A percentile compares a stretch with the other conserved stretches of the same genome.
Evolutionary conservation across 2,329 filamentous ascomycete genomes (phyloP).

Genomic region (Xylariomycetidae sp.): DNA sequence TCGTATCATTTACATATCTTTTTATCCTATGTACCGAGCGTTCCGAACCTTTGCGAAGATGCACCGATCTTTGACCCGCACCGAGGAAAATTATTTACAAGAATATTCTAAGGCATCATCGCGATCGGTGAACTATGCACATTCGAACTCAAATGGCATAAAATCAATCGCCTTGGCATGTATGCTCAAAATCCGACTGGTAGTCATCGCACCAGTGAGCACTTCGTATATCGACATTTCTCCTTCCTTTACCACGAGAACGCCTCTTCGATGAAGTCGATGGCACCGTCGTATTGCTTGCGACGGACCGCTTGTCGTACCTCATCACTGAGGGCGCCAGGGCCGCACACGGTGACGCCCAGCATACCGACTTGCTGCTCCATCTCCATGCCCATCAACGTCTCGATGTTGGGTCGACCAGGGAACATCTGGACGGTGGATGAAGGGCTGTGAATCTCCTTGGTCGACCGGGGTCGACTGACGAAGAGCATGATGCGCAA

Average conservation of each 20-base stretch:
- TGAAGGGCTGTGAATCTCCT: constrained; percentile 74
- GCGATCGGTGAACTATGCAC: too few relatives aligned
- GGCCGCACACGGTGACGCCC: constrained; percentile 69
- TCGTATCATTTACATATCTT: too few relatives aligned
- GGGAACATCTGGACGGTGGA: constrained; percentile 81
- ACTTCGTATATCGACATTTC: too few relatives aligned
- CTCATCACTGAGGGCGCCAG: constrained; percentile 68
- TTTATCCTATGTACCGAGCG: too few relatives aligned
- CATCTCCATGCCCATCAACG: constrained; percentile 66
- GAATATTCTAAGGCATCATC: too few relatives aligned
- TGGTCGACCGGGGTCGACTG: constrained; percentile 65
- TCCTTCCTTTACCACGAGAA: constrained; percentile 65
- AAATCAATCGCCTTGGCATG: too few relatives aligned
- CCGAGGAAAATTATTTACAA: too few relatives aligned
- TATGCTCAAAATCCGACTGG: too few relatives aligned
- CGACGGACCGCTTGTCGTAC: constrained; percentile 61
- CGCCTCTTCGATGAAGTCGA: constrained; percentile 76
- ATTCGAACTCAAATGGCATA: too few relatives aligned
- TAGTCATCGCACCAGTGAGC: too few relatives aligned
- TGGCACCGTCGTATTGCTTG: constrained; percentile 57
- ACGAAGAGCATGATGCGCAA: constrained; percentile 75
- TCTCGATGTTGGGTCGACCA: constrained; percentile 67
- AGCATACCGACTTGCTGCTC: constrained; percentile 68
- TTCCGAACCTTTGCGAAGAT: too few relatives aligned
- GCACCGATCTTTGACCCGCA: too few relatives aligned